Base-by-base conservation (phyloP, 495 filamentous ascomycete genomes). In the Neurospora terricola region DNA sequence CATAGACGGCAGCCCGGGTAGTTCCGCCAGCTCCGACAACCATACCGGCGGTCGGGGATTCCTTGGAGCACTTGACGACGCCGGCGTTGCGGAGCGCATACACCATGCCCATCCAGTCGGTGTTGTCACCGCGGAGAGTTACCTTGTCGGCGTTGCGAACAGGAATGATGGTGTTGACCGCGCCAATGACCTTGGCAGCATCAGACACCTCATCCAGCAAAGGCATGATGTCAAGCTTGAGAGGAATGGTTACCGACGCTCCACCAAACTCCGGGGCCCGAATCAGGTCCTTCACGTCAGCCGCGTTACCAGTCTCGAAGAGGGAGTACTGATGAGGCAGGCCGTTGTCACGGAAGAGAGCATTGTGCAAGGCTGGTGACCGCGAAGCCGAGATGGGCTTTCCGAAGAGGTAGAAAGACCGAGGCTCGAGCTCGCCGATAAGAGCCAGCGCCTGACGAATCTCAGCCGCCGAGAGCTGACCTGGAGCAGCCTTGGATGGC, bases 51-150 rank as follows among this genome's bases (percentile, higher is more conserved):
- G 83, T 82, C 30, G 77, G 45, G 78, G 77, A 54, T 74, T 76
- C 71, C 74, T 78, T 62, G 72, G 76, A 68, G 81, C 66, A 82
- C 78, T 74, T 75, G 76, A 75, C 83, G 30, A 93, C 83, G 37
- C 93, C 92, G 4, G 90, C 90, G 48, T 89, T 88, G 71, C 90
- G 89, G n/a, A 99, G 89, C 4, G 92, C 90, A 70, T 88, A 87
- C 14, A 90, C 88, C 90, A 99, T 99, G 66, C 96, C 96, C 75
- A 89, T 87, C 94, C 94, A 99, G 85, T 99, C 96, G 27, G 95
- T 98, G 84, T 99, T 99, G 78, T 93, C 91, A 18, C 96, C 96
- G 69, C 91, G 80, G 5, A 97, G 87, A 8, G 83, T 87, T 8
- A 76, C 72, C 39, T 82, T 81, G 12, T 83, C 83, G 43, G 39